phyloP scores from a whole-genome alignment of 2,329 filamentous ascomycete genomes.

The Fusarium zealandicum region DNA sequence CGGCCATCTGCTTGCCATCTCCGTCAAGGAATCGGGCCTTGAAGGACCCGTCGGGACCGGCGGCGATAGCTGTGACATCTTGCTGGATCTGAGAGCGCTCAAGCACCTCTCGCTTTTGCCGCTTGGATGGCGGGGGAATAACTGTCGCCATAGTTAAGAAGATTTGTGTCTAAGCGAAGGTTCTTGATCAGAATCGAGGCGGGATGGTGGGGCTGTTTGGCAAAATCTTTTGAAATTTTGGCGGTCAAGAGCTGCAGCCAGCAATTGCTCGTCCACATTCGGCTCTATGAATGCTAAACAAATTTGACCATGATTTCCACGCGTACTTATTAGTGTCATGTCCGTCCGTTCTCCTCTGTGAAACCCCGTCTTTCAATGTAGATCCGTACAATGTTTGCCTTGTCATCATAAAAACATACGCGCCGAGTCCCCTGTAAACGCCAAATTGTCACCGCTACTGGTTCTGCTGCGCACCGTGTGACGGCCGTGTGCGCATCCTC shows the following conservation, averaged over 20 bases:
- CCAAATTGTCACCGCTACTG: constrained; percentile 16
- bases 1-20: constrained; percentile 73
- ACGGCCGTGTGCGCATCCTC: constrained; percentile 41
- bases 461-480: constrained; percentile 32
- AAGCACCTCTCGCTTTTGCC: constrained; percentile 78
- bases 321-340: constrained; percentile 26
- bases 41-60: constrained; percentile 76
- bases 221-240: constrained; percentile 44
- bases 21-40: constrained; percentile 89
- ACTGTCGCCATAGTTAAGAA: constrained; percentile 74
- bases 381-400: constrained; percentile 3
- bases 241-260: constrained; percentile 40
- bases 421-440: constrained; percentile 25
- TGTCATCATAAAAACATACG: constrained; percentile 7
- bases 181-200: constrained; percentile 15
- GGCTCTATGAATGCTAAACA: constrained; percentile 29
- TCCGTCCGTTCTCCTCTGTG: not conserved
- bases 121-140: constrained; percentile 84
- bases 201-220: constrained; percentile 42
- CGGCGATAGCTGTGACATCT: constrained; percentile 69
- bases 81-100: constrained; percentile 78
- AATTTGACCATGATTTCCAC: constrained; percentile 17
- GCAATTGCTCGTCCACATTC: not conserved
- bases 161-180: constrained; percentile 9
- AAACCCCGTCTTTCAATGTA: constrained; percentile 2